These are phyloP conservation scores for Mortierella sp. DNA, from an alignment of 371 early-diverging fungal species.

Conservation along the genomic window DNA sequence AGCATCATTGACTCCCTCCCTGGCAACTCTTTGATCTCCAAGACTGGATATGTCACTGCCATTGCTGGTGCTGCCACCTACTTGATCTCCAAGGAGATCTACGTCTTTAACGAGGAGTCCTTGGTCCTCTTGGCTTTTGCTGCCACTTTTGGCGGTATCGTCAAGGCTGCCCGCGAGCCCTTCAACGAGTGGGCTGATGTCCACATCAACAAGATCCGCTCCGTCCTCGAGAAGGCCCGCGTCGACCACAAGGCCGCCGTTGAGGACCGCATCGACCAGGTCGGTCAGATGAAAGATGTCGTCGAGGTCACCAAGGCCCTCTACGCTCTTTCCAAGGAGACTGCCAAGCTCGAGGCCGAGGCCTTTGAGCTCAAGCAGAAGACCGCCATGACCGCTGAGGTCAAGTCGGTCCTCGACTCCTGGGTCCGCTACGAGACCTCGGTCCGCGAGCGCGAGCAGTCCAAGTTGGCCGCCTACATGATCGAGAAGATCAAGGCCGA, in stretches of 20 bases:
- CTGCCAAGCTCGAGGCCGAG: slow-evolving; percentile 92
- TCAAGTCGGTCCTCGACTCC: slow-evolving; percentile 91
- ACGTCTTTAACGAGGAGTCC: slow-evolving; percentile 95
- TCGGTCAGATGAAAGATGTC: slow-evolving; percentile 93
- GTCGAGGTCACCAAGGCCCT: slow-evolving; percentile 94
- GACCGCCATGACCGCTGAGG: slow-evolving; percentile 85
- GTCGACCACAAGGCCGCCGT: slow-evolving; percentile 93
- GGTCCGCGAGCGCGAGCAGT: slow-evolving; percentile 95
- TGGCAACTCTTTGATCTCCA: slow-evolving; percentile 89
- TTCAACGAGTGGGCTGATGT: slow-evolving; percentile 90
- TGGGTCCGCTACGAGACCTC: slow-evolving; percentile 97
- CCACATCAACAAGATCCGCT: slow-evolving; percentile 83
- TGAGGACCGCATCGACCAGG: slow-evolving; percentile 88
- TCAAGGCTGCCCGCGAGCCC: slow-evolving; percentile 87
- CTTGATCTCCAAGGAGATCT: slow-evolving; percentile 96
- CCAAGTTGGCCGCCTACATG: slow-evolving; percentile 86
- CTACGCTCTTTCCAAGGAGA: slow-evolving; percentile 95
- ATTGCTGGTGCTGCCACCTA: slow-evolving; percentile 89
- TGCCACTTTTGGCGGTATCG: slow-evolving; percentile 79
- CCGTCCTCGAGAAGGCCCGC: slow-evolving; percentile 87
- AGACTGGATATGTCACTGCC: slow-evolving; percentile 90
- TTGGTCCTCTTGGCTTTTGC: slow-evolving; percentile 81
- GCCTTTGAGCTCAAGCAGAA: slow-evolving; percentile 95
- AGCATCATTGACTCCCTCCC: slow-evolving; percentile 94
- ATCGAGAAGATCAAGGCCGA: slow-evolving; percentile 88